Base-by-base conservation (phyloP, 306 rosid species). In the Malus orientalis region DNA sequence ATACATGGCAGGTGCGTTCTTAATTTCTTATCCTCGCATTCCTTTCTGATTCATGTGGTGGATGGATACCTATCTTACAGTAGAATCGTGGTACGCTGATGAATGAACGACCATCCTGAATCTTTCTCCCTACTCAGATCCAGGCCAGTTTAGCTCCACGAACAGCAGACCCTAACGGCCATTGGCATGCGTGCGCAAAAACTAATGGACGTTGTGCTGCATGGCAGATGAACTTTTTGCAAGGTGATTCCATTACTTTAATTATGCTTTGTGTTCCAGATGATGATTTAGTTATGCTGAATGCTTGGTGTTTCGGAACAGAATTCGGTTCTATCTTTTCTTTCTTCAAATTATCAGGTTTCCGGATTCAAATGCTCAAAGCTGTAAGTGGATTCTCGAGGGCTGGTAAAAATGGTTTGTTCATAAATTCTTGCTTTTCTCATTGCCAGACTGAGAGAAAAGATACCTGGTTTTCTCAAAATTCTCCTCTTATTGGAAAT, bases 381-480 rank as follows among this genome's bases (percentile, higher is more conserved):
- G 82, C 81, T n/a, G 70, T 94, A 8, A 84, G 57, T 47, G 84
- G 72, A 15, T 90, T 94, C 87, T 87, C 98, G 51, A 79, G 44
- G 70, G 86, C 91, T 42, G 79, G 59, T 2, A 69, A 75, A 69
- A 90, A 94, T 85, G 98, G 98, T 62, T 74, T 94, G 59, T 94
- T 88, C 70, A 87, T 92, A 74, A 94, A 92, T 77, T 92, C 97
- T 3, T 90, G 97, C 75, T 92, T 94, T 84, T 82, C 96, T 54
- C 98, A 95, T 74, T 95, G 97, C 90, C 98, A 95, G 87, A 77
- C 89, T 4, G 98, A 90, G 90, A 88, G 95, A 72, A 97, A 83
- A 62, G 98, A 92, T 68, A 95, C 97, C 33, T 92, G 98, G 98
- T 92, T 90, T 80, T 81, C 96, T 40, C 88, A 86, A 74, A 62